Base-by-base conservation (phyloP, 345 rosid genomes). In the Reutealis trisperma region DNA sequence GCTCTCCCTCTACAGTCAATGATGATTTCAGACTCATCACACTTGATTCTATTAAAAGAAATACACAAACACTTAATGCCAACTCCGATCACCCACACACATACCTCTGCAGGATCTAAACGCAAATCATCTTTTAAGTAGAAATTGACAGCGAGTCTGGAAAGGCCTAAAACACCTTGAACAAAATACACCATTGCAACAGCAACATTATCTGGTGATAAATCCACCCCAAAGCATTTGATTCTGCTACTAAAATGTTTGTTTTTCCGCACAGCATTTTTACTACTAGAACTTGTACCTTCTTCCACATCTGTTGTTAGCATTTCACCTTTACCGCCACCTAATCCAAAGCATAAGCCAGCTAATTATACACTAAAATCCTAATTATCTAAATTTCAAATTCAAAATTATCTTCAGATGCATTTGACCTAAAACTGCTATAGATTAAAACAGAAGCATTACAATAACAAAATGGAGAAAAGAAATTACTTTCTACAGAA, bases 31-130 rank as follows among this genome's bases (percentile, higher is more conserved):
- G n/a, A n/a, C n/a, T n/a, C n/a, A n/a, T n/a, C n/a, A n/a, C n/a
- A n/a, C 22, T 16, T 0, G n/a, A 63, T 34, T 63, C 45, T 27
- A 16, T 27, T 37, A 45, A 55, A 55, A 67, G 9, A 51, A 65
- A 55, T 73, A 25, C 18, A 60, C 42, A 44, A 41, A 4, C 58
- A 42, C 54, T 1, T 49, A 47, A 1, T 45, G 51, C 1, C 51
- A 73, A 37, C 13, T 5, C 16, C 25, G 60, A 4, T 27, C 25
- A 2, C 18, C 72, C 12, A 42, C 49, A 63, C 42, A 8, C 76
- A 81, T 85, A 92, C 99, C 94, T 96, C 99, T 14, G 99, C 99
- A 75, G 99, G 98, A 85, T 96, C 98, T 75, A 96, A 92, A 87
- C 88, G 98, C 85, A 96, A 80, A 80, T 93, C 97, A 83, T 96